These are phyloP conservation scores for Diaporthe caulivora DNA, from an alignment of 2,329 filamentous ascomycete species.

Conservation along the genomic window DNA sequence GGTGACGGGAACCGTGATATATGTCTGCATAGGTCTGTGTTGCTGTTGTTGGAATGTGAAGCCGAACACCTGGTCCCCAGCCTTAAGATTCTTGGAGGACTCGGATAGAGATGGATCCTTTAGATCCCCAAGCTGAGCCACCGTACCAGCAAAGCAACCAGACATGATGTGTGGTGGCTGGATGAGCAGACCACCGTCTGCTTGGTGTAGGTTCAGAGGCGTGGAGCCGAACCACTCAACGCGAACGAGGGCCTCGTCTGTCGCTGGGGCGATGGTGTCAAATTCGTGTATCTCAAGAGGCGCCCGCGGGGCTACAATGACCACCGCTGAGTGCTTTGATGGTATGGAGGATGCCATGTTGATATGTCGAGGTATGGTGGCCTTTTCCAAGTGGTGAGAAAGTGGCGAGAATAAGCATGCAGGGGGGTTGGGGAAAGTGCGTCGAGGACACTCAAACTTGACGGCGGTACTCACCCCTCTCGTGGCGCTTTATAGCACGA, in stretches of 20 bases:
- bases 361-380: neutral
- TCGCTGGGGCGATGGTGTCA: slow-evolving; percentile 49
- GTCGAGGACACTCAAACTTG: neutral
- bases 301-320: slow-evolving; percentile 41
- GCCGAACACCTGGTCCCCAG: slow-evolving; percentile 69
- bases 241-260: slow-evolving; percentile 64
- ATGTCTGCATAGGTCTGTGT: slow-evolving; percentile 68
- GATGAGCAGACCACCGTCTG: slow-evolving; percentile 69
- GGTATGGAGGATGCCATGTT: slow-evolving; percentile 42
- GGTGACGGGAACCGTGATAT: slow-evolving; percentile 63
- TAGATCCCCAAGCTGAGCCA: slow-evolving; percentile 62
- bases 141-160: slow-evolving; percentile 63
- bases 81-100: slow-evolving; percentile 52
- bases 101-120: slow-evolving; percentile 12
- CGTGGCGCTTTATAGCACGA: slow-evolving; percentile 1
- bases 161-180: slow-evolving; percentile 63
- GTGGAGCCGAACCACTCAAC: slow-evolving; percentile 71
- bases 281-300: slow-evolving; percentile 44
- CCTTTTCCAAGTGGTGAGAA: neutral
- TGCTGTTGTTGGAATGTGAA: slow-evolving; percentile 62
- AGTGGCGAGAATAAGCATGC: neutral
- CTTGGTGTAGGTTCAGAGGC: slow-evolving; percentile 72
- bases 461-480: neutral
- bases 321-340: slow-evolving; percentile 46
- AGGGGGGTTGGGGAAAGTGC: neutral